These are phyloP conservation scores for Myriosclerotinia curreyana DNA, from an alignment of 2,329 filamentous ascomycete genomes.

Conservation along the genomic window DNA sequence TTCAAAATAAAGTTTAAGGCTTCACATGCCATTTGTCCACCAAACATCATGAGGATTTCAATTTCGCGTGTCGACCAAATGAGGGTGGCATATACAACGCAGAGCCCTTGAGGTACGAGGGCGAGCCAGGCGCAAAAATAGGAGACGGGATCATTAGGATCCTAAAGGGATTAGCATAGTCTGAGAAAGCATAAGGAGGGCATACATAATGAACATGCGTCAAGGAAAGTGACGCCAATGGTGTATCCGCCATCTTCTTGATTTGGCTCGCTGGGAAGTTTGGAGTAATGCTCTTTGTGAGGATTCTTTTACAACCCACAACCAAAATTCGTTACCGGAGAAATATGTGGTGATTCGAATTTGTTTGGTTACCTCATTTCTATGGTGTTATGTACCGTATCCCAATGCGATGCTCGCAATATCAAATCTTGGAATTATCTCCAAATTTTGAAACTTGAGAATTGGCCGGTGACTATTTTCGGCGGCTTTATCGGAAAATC, in stretches of 20 bases:
- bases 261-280: neutral
- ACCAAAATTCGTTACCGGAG: neutral
- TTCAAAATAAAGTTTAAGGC: slow-evolving; percentile 87
- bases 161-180: slow-evolving; percentile 49
- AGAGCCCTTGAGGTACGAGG: slow-evolving; percentile 86
- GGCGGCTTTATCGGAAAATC: neutral
- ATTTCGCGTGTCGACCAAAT: slow-evolving; percentile 88
- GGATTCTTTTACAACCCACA: neutral
- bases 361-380: neutral
- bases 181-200: neutral
- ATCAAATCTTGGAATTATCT: neutral
- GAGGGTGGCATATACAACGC: slow-evolving; percentile 84
- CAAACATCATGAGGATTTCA: slow-evolving; percentile 86
- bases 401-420: neutral
- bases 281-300: neutral
- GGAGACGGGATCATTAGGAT: slow-evolving; percentile 80
- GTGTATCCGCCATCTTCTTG: slow-evolving; percentile 44
- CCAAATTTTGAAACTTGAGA: neutral
- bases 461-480: neutral
- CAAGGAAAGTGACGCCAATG: slow-evolving; percentile 84
- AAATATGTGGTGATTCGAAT: neutral
- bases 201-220: slow-evolving; percentile 95
- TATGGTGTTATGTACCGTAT: neutral
- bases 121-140: slow-evolving; percentile 91
- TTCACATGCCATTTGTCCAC: slow-evolving; percentile 88